Conservation (phyloP, 345 rosid species). For the Citrus sp. region DNA sequence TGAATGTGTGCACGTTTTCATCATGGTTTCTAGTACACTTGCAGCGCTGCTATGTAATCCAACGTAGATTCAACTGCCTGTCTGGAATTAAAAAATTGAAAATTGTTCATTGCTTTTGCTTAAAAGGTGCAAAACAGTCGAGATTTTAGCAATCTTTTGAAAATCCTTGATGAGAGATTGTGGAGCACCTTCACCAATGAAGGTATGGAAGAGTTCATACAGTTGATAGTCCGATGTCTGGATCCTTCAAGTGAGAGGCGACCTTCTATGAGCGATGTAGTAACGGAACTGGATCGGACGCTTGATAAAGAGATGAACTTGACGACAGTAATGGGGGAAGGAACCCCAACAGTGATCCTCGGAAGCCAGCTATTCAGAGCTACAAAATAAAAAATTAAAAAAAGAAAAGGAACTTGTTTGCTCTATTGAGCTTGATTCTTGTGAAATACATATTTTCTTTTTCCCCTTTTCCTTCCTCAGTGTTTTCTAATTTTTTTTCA, state of each 20-base stretch:
- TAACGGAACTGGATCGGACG: constrained; percentile 71
- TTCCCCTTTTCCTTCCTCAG: constrained; percentile 4
- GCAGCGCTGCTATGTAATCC: not conserved
- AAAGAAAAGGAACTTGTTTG: constrained; percentile 1
- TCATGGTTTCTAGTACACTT: not conserved
- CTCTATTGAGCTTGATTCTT: constrained; percentile 33
- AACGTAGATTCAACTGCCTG: not conserved
- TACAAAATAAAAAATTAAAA: constrained; percentile 28
- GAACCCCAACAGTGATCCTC: constrained; percentile 71
- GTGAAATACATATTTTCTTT: constrained; percentile 23
- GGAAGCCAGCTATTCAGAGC: constrained; percentile 85
- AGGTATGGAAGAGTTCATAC: constrained; percentile 76
- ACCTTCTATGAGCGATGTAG: constrained; percentile 67
- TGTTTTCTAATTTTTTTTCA: not conserved
- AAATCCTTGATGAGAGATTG: constrained; percentile 64
- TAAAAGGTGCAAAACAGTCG: constrained; percentile 55
- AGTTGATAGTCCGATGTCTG: constrained; percentile 51
- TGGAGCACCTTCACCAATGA: constrained; percentile 69
- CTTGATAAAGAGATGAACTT: constrained; percentile 75
- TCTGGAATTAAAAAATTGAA: not conserved
- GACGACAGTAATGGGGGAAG: constrained; percentile 85
- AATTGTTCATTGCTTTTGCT: not conserved
- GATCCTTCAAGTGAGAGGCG: constrained; percentile 78
- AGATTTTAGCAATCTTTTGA: constrained; percentile 45
- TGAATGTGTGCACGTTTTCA: not conserved